Evolutionary conservation across 2,329 filamentous ascomycete species (phyloP).

Genomic region (Calonectria naviculata): DNA sequence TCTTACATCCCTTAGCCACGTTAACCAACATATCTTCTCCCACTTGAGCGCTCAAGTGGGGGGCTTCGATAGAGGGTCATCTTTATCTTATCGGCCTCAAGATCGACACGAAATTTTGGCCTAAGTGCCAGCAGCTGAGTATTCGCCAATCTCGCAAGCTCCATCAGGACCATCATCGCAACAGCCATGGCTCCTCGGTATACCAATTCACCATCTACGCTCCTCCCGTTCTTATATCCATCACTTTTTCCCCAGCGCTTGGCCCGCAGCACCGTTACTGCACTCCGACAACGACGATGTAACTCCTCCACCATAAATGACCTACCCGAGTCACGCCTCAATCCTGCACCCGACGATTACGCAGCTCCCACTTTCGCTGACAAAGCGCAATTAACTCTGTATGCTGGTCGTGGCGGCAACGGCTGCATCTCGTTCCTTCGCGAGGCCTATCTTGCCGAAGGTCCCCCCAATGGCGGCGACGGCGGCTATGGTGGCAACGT

Average conservation of each 20-base stretch:
- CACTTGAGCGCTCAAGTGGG: background rate
- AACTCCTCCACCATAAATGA: conserved; percentile 48
- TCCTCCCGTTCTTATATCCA: conserved; percentile 61
- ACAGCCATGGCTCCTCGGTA: conserved; percentile 43
- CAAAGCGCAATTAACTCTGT: conserved; percentile 80
- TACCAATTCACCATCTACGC: conserved; percentile 33
- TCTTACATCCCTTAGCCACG: background rate
- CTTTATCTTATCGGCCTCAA: conserved; percentile 23
- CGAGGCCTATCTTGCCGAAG: conserved; percentile 89
- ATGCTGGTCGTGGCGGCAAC: conserved; percentile 85
- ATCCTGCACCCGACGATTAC: conserved; percentile 88
- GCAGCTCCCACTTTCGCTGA: conserved; percentile 86
- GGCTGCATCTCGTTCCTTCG: conserved; percentile 95
- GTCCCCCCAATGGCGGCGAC: conserved; percentile 94
- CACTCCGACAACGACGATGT: conserved; percentile 30
- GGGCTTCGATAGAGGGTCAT: background rate
- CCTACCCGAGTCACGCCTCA: conserved; percentile 70
- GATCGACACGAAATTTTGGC: conserved; percentile 15
- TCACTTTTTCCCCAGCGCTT: conserved; percentile 48
- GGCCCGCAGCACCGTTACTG: conserved; percentile 16
- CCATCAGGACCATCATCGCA: background rate
- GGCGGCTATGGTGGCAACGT: conserved; percentile 92
- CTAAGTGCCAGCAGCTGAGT: background rate
- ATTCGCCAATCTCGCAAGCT: background rate
- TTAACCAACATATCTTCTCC: background rate